Evolutionary conservation across 1,284 basidiomycete genomes (phyloP), one percentile per base, ranked within the genome.

Genomic region (Malassezia globosa): DNA sequence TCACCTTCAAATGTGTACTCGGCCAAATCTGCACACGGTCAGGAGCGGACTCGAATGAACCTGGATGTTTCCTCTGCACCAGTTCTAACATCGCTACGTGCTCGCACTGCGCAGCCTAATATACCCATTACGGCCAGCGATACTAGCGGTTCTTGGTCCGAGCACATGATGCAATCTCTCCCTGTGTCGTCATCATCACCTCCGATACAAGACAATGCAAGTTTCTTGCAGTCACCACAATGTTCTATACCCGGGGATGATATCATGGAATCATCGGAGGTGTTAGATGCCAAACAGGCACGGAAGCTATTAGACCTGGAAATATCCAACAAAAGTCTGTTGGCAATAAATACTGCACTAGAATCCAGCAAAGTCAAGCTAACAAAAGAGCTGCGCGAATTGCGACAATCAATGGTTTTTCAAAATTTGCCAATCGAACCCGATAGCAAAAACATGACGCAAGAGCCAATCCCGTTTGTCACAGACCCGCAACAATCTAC

Each of bases 261-360:
- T 14, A 37, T 19, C 10, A 16, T 21, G 19, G 22, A 22, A 21
- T 21, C 25, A 7, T 27, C 42, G 7, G 37, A 51, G 25, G 29
- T 45, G 5, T 19, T 16, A 23, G 64, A 66, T 35, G 63, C 64
- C 7, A 62, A 60, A 16, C 46, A 60, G 13, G 57, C 62, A 24
- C 63, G 66, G 54, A 66, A 66, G 66, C 66, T 75, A 19, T 61
- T 73, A 8, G 74, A 75, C 47, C 60, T 75, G 6, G 73, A 75
- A 47, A 75, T 75, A 48, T 64, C 72, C 18, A 75, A 75, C 59
- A 62, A 65, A 34, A 72, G 68, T n/a, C 61, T 75, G 14, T 42
- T 75, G 39, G 66, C 67, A 7, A 73, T 75, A 66, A 75, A 75
- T 55, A 62, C 72, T 5, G 60, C 67, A 7, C 60, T 75, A 34